Evolutionary conservation across 2,329 filamentous ascomycete genomes (phyloP), one percentile per base, ranked within the genome.

Genomic region (Metarhizium rileyi): DNA sequence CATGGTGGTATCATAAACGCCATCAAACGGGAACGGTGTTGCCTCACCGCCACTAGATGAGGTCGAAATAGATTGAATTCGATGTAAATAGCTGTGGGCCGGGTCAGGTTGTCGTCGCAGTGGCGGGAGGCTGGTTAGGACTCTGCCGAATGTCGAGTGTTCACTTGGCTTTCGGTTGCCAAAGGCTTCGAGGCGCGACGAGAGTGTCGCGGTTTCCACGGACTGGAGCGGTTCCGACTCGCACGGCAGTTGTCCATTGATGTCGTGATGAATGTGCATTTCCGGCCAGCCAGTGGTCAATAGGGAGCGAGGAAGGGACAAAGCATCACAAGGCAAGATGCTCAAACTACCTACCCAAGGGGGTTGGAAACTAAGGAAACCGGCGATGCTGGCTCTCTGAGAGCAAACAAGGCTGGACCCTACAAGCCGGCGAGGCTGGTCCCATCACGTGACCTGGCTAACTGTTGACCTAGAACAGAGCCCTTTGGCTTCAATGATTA

Each of bases 51-150:
- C 44, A n/a, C n/a, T n/a, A 18, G 27, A 20, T 16, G 35, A 38
- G 3, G 35, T 20, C 35, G 35, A 14, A 20, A 38, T 16, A 20
- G 18, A 10, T 8, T 44, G 18, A 35, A 38, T 18, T 48, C 43
- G 40, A 43, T 40, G 25, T 25, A 42, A 28, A 42, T 46, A 18
- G 18, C 6, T n/a, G 5, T 43, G 35, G 16, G 25, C 16, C 9
- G 36, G 27, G 12, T 27, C 38, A n/a, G 44, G 44, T 7, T 36
- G 38, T 49, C 62, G 57, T 48, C 57, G 60, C 40, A 62, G 47
- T 2, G 54, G 60, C 23, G 61, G 60, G 12, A 64, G 63, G 52
- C 61, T 67, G 49, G 62, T 59, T 47, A 59, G 55, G 30, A 44
- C 46, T 33, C 53, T 44, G 44, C 38, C 50, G 42, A 51, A 49